These are phyloP conservation scores for Solanum arcanum DNA, from an alignment of 257 asterid species.

Conservation along the genomic window DNA sequence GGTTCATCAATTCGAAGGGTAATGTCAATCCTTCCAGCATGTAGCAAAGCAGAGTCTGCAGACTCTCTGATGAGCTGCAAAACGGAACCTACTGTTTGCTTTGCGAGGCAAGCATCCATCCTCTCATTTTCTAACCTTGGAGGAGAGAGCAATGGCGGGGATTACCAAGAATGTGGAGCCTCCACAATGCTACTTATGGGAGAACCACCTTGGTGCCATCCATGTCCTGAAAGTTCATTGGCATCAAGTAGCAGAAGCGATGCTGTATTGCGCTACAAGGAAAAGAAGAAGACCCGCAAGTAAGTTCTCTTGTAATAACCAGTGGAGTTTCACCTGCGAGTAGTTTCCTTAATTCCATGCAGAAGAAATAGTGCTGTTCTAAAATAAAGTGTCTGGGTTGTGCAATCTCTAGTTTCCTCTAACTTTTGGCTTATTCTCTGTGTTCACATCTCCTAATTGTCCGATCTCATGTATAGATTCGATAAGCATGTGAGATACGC, in stretches of 20 bases:
- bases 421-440: background rate
- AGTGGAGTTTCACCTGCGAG: background rate
- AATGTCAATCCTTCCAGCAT: conserved; percentile 25
- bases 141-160: conserved; percentile 19
- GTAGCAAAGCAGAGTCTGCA: conserved; percentile 22
- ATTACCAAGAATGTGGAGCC: conserved; percentile 29
- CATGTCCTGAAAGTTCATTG: conserved; percentile 19
- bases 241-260: conserved; percentile 32
- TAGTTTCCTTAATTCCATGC: background rate
- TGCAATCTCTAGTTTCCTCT: background rate
- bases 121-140: conserved; percentile 23
- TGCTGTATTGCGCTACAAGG: conserved; percentile 61
- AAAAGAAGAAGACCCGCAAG: conserved; percentile 64
- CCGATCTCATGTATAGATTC: conserved; percentile 22
- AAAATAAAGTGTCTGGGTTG: background rate
- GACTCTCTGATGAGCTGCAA: conserved; percentile 33
- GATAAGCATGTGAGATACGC: conserved; percentile 50
- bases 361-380: background rate
- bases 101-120: conserved; percentile 23
- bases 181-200: conserved; percentile 20
- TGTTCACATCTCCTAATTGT: background rate
- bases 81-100: conserved; percentile 25
- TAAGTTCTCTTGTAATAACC: conserved; percentile 17
- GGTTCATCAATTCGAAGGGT: conserved; percentile 10
- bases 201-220: conserved; percentile 19